phyloP scores from a whole-genome alignment of 1,284 basidiomycete species.

The Fomitopsis palustris region DNA sequence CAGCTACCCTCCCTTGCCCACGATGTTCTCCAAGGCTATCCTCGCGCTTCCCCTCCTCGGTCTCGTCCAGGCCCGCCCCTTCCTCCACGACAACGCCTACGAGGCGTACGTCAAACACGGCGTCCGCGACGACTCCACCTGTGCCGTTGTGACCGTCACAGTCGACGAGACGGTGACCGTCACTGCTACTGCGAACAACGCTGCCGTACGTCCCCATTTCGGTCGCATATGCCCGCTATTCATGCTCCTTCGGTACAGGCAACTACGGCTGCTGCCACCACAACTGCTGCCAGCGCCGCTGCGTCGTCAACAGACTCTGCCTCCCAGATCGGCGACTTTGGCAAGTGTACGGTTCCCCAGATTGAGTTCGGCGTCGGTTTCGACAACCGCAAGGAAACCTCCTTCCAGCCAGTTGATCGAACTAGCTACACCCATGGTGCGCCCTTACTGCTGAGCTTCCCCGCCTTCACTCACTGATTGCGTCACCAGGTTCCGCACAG shows the following conservation, averaged over 20 bases:
- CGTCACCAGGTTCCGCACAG: conserved; percentile 52
- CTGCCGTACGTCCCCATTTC: neutral
- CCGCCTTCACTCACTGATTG: conserved; percentile 35
- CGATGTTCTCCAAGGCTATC: conserved; percentile 2
- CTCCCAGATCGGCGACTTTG: conserved; percentile 44
- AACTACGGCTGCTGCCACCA: conserved; percentile 12
- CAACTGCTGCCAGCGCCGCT: conserved; percentile 16
- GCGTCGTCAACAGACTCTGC: conserved; percentile 21
- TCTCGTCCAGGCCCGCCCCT: neutral
- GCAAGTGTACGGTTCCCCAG: conserved; percentile 51
- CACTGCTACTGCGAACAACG: neutral
- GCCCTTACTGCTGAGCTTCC: neutral
- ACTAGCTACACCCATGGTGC: conserved; percentile 3
- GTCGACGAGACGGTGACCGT: neutral
- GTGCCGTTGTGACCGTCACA: neutral
- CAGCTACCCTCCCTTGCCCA: neutral
- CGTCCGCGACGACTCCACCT: neutral
- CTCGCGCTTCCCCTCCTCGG: neutral
- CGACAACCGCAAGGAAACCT: conserved; percentile 54
- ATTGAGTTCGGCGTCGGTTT: conserved; percentile 61
- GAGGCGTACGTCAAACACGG: neutral
- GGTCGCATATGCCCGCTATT: too few relatives aligned
- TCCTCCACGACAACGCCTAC: neutral
- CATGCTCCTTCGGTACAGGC: neutral
- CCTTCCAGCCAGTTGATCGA: conserved; percentile 47